These are phyloP conservation scores for Groenewaldozyma tartarivorans DNA, from an alignment of 805 yeast species.

Conservation along the genomic window DNA sequence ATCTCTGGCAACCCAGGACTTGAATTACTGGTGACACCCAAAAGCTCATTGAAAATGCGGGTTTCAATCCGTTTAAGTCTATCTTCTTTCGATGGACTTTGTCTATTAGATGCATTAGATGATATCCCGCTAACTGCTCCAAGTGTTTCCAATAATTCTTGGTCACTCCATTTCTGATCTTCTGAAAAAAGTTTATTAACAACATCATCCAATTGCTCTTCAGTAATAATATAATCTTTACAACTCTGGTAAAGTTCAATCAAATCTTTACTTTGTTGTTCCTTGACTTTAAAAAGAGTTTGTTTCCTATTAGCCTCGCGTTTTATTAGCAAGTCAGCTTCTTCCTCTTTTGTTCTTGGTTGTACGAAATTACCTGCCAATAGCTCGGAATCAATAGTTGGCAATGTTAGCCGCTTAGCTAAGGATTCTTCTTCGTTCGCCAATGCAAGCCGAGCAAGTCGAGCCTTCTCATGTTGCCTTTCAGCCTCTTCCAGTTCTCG, in stretches of 20 bases:
- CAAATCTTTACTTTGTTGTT: slow-evolving; percentile 45
- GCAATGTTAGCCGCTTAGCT: slow-evolving; percentile 60
- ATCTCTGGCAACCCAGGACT: slow-evolving; percentile 24
- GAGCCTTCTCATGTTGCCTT: slow-evolving; percentile 28
- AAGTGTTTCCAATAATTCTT: background rate
- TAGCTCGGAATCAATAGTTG: slow-evolving; percentile 54
- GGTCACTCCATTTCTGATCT: slow-evolving; percentile 5
- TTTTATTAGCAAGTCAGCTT: slow-evolving; percentile 44
- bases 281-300: slow-evolving; percentile 42
- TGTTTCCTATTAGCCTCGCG: slow-evolving; percentile 58
- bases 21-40: slow-evolving; percentile 13
- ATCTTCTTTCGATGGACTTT: background rate
- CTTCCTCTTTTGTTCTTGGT: slow-evolving; percentile 64
- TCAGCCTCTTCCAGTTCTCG: slow-evolving; percentile 31
- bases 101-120: background rate
- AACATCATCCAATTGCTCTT: slow-evolving; percentile 49
- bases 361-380: slow-evolving; percentile 63
- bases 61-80: background rate
- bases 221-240: slow-evolving; percentile 61
- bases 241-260: slow-evolving; percentile 67
- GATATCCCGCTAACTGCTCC: background rate
- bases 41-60: background rate
- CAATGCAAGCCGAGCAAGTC: slow-evolving; percentile 19
- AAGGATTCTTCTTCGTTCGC: slow-evolving; percentile 25
- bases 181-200: slow-evolving; percentile 44